phyloP scores from a whole-genome alignment of 2,329 filamentous ascomycete species.

The Clarireedia homoeocarpa region DNA sequence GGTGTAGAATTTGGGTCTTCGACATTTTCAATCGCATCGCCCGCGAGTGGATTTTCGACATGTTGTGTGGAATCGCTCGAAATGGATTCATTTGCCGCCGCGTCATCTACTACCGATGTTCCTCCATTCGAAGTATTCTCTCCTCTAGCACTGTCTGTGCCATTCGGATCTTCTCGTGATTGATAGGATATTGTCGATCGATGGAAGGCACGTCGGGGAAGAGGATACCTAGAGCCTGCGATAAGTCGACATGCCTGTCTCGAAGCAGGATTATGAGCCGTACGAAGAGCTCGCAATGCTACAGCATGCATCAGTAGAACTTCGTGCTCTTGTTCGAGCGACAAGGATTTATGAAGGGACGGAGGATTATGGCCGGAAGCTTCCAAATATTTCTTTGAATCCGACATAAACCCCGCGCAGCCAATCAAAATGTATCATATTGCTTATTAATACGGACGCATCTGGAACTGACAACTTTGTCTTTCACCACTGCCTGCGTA shows the following conservation, averaged over 20 bases:
- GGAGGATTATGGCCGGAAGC: background rate
- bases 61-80: background rate
- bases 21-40: constrained; percentile 2
- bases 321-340: constrained; percentile 19
- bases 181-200: constrained; percentile 20
- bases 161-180: constrained; percentile 19
- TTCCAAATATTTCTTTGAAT: constrained; percentile 2
- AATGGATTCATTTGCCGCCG: background rate
- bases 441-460: too few species aligned
- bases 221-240: constrained; percentile 23
- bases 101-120: background rate
- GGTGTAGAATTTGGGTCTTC: constrained; percentile 5
- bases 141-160: constrained; percentile 5
- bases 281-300: constrained; percentile 24
- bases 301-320: constrained; percentile 27
- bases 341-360: background rate
- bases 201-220: constrained; percentile 25
- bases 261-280: constrained; percentile 21
- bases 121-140: constrained; percentile 9
- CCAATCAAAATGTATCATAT: too few species aligned
- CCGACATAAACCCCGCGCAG: too few species aligned
- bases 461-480: too few species aligned
- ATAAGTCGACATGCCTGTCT: constrained; percentile 26
- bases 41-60: background rate
- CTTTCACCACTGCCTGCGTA: too few species aligned